Evolutionary conservation across 1,284 basidiomycete species (phyloP), one percentile per base, ranked within the genome.

Genomic region (Wolfiporia cocos): DNA sequence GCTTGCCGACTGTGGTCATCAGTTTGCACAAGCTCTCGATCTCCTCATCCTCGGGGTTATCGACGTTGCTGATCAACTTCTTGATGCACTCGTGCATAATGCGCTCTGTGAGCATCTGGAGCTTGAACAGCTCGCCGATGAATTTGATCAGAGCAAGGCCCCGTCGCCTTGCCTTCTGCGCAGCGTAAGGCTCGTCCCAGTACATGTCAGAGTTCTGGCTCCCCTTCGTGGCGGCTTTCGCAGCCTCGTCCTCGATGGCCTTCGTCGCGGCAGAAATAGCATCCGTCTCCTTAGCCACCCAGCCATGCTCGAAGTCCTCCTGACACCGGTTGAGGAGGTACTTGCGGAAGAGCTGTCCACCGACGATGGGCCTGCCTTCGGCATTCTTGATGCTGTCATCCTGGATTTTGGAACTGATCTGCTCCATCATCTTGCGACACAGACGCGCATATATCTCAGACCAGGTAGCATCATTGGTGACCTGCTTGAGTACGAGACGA

Each of bases 41-140:
- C 60, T 97, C 93, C 67, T 97, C 94, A 67, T 98, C 95, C 59
- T 97, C 92, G 1, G 94, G 93, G 57, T 91, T 89, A 47, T 91
- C 84, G 45, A 94, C 86, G 60, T 97, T 96, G 49, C 83, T 78
- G 23, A 97, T 74, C 9, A 97, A 76, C 67, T 93, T 92, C 76
- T 93, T 90, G 62, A 97, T 84, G 71, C 93, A 97, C 60, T 91
- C 84, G 66, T 93, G 88, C 86, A 99, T 98, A 66, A 58, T 56
- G 36, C 56, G 56, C 47, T 58, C 56, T 42, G 56, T 58, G 17
- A 58, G 41, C 56, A 58, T 95, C n/a, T n/a, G 85, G 31, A 97
- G 73, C 72, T 97, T 97, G 84, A 93, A 98, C 46, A 98, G 73
- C 69, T 98, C 94, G 56, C 95, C 94, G 52, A 98, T 96, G 70